Evolutionary conservation across 257 asterid species (phyloP).

Genomic region (Penstemon barbatus): DNA sequence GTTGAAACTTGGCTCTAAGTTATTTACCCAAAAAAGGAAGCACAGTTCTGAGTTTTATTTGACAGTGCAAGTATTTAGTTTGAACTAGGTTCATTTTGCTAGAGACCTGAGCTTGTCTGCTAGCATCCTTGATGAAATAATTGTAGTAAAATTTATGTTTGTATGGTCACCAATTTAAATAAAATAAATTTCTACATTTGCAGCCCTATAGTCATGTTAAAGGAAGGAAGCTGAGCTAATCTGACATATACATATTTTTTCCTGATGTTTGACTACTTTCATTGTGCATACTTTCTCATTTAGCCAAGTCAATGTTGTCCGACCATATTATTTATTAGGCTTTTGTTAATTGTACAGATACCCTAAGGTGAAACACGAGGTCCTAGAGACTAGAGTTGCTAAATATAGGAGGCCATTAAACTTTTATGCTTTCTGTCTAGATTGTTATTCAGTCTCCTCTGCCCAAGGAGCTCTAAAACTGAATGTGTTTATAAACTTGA

Average conservation of each 20-base stretch:
- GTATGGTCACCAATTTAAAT: too few species aligned
- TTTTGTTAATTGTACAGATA: constrained; percentile 1
- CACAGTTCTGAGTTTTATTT: background rate
- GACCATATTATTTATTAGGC: background rate
- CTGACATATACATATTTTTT: background rate
- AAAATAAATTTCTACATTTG: background rate
- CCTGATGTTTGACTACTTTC: background rate
- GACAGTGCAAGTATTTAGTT: background rate
- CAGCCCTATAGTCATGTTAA: background rate
- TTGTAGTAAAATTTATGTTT: background rate
- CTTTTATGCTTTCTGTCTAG: constrained; percentile 9
- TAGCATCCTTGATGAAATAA: background rate
- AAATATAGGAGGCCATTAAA: constrained; percentile 13
- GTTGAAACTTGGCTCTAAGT: background rate
- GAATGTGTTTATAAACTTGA: constrained; percentile 4
- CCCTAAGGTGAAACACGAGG: constrained; percentile 5
- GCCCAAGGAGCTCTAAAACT: constrained; percentile 14
- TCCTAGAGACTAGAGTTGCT: background rate
- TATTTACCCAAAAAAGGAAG: too few species aligned
- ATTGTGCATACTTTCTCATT: background rate
- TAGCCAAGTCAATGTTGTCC: constrained; percentile 13
- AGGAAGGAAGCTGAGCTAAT: constrained; percentile 4
- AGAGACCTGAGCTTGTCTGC: background rate
- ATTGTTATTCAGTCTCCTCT: constrained; percentile 15
- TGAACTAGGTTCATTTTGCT: background rate